Base-by-base conservation (phyloP, 805 yeast genomes). In the Maudiozyma saulgeensis region DNA sequence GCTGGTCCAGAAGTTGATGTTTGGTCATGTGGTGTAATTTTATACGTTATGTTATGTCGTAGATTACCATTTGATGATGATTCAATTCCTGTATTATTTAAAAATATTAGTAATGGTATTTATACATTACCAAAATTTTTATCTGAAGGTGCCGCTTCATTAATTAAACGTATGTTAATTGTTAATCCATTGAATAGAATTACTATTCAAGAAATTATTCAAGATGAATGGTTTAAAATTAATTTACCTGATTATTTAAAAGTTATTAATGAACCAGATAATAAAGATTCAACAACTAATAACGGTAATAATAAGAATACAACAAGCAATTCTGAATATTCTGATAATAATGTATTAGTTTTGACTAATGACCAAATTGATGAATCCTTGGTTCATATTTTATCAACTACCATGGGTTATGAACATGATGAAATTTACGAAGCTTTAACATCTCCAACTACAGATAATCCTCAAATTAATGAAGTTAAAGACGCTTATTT, bases 1-100 rank as follows among this genome's bases (percentile, higher is more conserved):
- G 98, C 97, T 2, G 98, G 98, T 9, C 97, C 98, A 2, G 97
- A 91, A 68, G 97, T 91, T 44, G 98, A 90, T 67, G 96, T 90
- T 49, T 90, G 98, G 98, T 85, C 95, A 0, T 86, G 96, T 62
- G 98, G 98, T 60, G 97, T 91, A 39, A 89, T 91, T 44, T 72
- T 90, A 48, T 91, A 90, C 59, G 98, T 90, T 48, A 90, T 90
- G 97, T 74, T 91, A 47, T 90, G 96, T 68, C 96, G 98, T 39
- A 75, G 97, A 58, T 75, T 90, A 59, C 98, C 98, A 13, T 90
- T 90, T 66, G 98, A 90, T 68, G 98, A 90, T 68, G 98, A 90
- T 63, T 84, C 88, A 64, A 91, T 90, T 49, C 98, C 98, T 7
- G 95, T 93, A 1, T 73, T 90, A 53, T 90, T 91, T 74, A 89